Evolutionary conservation across 2,329 filamentous ascomycete genomes (phyloP), one percentile per base, ranked within the genome.

Genomic region (Leptographium radiaticola): DNA sequence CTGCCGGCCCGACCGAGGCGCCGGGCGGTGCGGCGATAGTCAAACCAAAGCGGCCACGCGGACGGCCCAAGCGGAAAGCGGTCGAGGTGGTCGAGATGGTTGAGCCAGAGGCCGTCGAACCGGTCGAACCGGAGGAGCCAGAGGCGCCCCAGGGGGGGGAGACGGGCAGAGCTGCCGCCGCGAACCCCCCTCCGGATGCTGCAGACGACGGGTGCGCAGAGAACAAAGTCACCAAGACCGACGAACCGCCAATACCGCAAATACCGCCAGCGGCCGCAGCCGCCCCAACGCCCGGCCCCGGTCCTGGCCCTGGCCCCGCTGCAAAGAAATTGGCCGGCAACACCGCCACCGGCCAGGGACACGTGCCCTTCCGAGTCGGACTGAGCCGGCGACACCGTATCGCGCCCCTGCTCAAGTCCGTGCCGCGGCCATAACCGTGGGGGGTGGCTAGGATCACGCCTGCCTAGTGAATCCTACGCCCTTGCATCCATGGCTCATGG

Each of bases 331-430:
- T 18, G 20, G 44, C 52, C 51, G 51, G 57, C 44, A 54, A n/a
- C 18, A 46, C 30, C 18, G 16, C 9, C 42, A 18, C 30, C 42
- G 20, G 31, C 31, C 60, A 60, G 52, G 58, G 61, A 15, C 75
- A 71, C 56, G 72, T 73, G 16, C 58, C 70, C 16, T 75, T 73
- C 57, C 68, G 75, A 16, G 74, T 79, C 53, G 75, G 75, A 4
- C 62, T 78, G 58, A 78, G 75, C 65, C 76, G 70, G 62, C 68
- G 64, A 60, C 70, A 70, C 18, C 68, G 71, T 55, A 77, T 79
- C 56, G 73, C 75, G 39, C 74, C 75, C 33, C 62, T 79, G 52
- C 64, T 79, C 31, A 77, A 78, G 63, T 68, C 68, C 25, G 58
- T 77, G 52, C 70, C 68, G 53, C 77, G 76, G 33, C 60, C 50